These are phyloP conservation scores for Boletus hoseneyae DNA, from an alignment of 1,284 basidiomycete species.

Conservation along the genomic window DNA sequence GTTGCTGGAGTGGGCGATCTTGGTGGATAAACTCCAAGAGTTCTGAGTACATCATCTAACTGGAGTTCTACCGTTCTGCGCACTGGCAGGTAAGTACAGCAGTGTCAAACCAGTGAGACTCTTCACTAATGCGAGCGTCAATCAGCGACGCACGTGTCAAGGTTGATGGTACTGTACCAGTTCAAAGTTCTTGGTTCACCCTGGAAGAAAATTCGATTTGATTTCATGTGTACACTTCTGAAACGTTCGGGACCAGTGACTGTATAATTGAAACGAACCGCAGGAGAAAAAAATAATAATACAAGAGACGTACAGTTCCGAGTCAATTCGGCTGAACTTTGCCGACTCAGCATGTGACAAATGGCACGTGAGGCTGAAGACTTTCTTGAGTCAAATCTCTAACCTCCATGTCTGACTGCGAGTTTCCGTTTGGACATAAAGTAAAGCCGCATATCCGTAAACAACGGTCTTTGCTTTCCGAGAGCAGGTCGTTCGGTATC, in stretches of 20 bases:
- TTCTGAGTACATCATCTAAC: slow-evolving; percentile 10
- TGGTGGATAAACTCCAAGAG: slow-evolving; percentile 49
- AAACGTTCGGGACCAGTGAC: not conserved
- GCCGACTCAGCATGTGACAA: too few species aligned
- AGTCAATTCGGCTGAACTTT: too few species aligned
- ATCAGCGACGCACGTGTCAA: not conserved
- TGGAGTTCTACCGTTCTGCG: not conserved
- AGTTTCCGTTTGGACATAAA: too few species aligned
- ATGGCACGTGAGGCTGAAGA: too few species aligned
- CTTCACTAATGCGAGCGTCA: not conserved
- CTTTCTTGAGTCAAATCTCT: too few species aligned
- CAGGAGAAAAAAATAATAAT: too few species aligned
- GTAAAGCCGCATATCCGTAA: too few species aligned
- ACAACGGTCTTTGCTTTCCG: too few species aligned
- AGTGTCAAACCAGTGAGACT: not conserved
- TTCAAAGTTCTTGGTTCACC: not conserved
- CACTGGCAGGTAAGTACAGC: slow-evolving; percentile 6
- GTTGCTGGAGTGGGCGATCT: slow-evolving; percentile 73
- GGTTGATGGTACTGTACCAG: not conserved
- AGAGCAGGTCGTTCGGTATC: too few species aligned
- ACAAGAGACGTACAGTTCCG: too few species aligned
- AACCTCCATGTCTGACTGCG: too few species aligned
- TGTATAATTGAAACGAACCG: too few species aligned
- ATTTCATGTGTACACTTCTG: slow-evolving; percentile 1
- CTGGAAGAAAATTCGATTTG: not conserved